Evolutionary conservation across 352 stramenopile genomes (phyloP).

Genomic region (Globisporangium iwayamae): DNA sequence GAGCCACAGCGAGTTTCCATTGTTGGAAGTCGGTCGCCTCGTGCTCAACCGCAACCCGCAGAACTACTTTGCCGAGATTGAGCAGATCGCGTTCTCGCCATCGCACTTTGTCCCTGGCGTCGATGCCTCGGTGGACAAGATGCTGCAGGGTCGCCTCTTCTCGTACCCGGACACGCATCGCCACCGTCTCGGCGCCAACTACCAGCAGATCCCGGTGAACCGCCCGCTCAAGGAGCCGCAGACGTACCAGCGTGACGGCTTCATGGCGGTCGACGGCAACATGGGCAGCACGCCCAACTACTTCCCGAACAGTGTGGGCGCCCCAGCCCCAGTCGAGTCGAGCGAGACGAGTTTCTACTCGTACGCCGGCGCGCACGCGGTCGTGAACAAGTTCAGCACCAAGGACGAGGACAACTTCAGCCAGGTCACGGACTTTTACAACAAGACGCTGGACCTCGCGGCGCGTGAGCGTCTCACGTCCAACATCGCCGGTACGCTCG

Average conservation of each 20-base stretch:
- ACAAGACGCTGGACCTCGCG: slow-evolving; percentile 63
- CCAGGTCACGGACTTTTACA: slow-evolving; percentile 83
- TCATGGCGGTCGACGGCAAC: slow-evolving; percentile 79
- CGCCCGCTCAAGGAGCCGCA: slow-evolving; percentile 60
- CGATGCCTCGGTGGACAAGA: slow-evolving; percentile 81
- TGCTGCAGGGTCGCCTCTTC: slow-evolving; percentile 88
- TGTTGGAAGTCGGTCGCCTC: slow-evolving; percentile 82
- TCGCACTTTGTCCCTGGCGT: slow-evolving; percentile 91
- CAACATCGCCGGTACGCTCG: slow-evolving; percentile 86
- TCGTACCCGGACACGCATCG: slow-evolving; percentile 88
- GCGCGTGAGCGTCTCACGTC: slow-evolving; percentile 73
- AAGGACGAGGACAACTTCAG: slow-evolving; percentile 89
- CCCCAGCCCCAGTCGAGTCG: slow-evolving; percentile 29
- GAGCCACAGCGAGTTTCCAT: slow-evolving; percentile 84
- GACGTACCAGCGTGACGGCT: slow-evolving; percentile 84
- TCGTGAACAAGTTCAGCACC: slow-evolving; percentile 67
- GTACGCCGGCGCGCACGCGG: slow-evolving; percentile 32
- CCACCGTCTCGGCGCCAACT: slow-evolving; percentile 87
- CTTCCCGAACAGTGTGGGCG: slow-evolving; percentile 85
- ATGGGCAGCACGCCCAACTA: slow-evolving; percentile 74
- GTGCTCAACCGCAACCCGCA: slow-evolving; percentile 90
- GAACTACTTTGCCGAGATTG: slow-evolving; percentile 94
- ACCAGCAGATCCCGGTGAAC: slow-evolving; percentile 90
- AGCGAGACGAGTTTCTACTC: slow-evolving; percentile 23
- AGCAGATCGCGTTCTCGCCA: slow-evolving; percentile 91